A percentile compares a stretch with the other conserved stretches of the same genome.
phyloP scores from a whole-genome alignment of 106 monocot genomes.

The Cymbidium sinense region DNA sequence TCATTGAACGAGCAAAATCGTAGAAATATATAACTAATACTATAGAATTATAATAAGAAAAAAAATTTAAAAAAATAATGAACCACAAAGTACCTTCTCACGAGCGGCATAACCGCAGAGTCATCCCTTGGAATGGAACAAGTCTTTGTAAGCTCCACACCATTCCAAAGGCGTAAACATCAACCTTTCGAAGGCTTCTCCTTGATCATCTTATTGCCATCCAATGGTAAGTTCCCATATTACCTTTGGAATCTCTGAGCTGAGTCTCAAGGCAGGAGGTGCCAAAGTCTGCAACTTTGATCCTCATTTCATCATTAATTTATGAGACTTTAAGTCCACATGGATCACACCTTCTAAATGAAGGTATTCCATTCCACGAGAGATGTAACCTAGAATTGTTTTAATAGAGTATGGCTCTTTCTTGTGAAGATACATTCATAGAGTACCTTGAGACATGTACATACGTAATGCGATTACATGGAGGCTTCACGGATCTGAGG shows the following conservation, averaged over 20 bases:
- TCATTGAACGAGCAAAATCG: no score
- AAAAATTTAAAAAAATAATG: slow-evolving; percentile 10
- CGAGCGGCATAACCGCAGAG: slow-evolving; percentile 80
- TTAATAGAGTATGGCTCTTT: slow-evolving; percentile 69
- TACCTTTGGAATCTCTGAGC: slow-evolving; percentile 37
- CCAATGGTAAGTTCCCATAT: slow-evolving; percentile 92
- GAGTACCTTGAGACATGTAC: slow-evolving; percentile 80
- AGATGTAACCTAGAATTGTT: slow-evolving; percentile 61
- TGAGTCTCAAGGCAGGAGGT: slow-evolving; percentile 72
- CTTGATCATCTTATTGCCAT: slow-evolving; percentile 95
- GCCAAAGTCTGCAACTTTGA: slow-evolving; percentile 87
- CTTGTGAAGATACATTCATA: slow-evolving; percentile 85
- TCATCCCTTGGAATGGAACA: slow-evolving; percentile 84
- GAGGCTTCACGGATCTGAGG: slow-evolving; percentile 82
- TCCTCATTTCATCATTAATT: slow-evolving; percentile 66
- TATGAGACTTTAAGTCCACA: slow-evolving; percentile 83
- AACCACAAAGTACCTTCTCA: no score
- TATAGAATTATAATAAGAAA: no score
- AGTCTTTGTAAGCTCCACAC: slow-evolving; percentile 74
- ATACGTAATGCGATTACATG: no score
- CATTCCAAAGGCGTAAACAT: slow-evolving; percentile 79
- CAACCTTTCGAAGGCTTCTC: slow-evolving; percentile 64
- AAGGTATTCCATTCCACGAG: no score
- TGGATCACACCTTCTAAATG: no score
- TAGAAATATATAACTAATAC: no score